Percentiles rank a stretch among this genome's conserved stretches.
phyloP scores from a whole-genome alignment of 192 early-diverging fungal species.

The Chytriomyces hyalinus region DNA sequence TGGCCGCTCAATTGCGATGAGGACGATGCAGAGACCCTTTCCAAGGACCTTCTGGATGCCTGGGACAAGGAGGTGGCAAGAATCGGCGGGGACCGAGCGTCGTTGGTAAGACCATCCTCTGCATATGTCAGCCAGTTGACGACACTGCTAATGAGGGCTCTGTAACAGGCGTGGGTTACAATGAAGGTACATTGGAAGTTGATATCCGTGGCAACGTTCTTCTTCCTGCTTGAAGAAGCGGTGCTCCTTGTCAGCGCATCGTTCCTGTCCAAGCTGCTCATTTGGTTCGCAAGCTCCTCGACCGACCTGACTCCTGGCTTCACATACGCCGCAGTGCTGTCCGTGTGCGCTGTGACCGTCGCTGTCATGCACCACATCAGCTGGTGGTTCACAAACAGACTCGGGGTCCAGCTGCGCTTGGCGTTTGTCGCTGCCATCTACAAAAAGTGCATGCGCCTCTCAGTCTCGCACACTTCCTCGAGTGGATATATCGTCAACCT shows the following conservation, averaged over 20 bases:
- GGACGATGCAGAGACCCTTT: constrained; percentile 45
- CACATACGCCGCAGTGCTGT: constrained; percentile 1
- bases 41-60: constrained; percentile 31
- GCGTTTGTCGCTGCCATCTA: constrained; percentile 44
- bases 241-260: constrained; percentile 1
- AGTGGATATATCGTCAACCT: constrained; percentile 50
- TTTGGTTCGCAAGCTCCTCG: constrained; percentile 10
- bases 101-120: neutral
- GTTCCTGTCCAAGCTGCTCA: constrained; percentile 11
- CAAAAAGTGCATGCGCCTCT: constrained; percentile 40
- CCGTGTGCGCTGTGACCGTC: neutral
- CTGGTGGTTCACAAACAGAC: constrained; percentile 22
- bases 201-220: neutral
- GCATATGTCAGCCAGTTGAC: neutral
- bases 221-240: constrained; percentile 17
- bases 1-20: constrained; percentile 39
- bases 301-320: constrained; percentile 2
- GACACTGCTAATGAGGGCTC: neutral
- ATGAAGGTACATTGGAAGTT: neutral
- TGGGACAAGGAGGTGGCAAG: constrained; percentile 37
- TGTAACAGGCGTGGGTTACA: constrained; percentile 18
- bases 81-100: constrained; percentile 11
- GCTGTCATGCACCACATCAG: constrained; percentile 23
- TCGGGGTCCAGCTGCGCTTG: constrained; percentile 35
- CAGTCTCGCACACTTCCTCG: constrained; percentile 45